phyloP scores from a whole-genome alignment of 2,329 filamentous ascomycete species.

The Emmonsia crescens region DNA sequence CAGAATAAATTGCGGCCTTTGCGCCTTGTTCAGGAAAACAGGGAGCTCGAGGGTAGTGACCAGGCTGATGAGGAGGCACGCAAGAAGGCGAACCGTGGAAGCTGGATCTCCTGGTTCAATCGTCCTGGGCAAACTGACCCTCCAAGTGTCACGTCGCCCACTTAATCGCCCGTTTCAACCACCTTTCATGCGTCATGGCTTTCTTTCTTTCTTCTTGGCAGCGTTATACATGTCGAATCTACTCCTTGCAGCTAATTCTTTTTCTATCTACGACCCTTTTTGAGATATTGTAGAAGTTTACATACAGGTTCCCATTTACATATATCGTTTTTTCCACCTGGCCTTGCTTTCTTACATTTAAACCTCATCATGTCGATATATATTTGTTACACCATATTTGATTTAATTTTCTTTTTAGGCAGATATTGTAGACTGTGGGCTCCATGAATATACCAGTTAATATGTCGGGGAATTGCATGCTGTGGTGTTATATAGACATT shows the following conservation, averaged over 20 bases:
- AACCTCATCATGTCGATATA: not conserved
- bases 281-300: not conserved
- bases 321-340: not conserved
- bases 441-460: not conserved
- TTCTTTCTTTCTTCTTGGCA: not conserved
- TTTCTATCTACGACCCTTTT: not conserved
- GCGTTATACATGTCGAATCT: not conserved
- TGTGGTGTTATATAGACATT: not conserved
- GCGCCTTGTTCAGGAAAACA: constrained; percentile 73
- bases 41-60: constrained; percentile 25
- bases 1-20: constrained; percentile 73
- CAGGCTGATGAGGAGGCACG: constrained; percentile 38
- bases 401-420: not conserved
- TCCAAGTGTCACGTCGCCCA: not conserved
- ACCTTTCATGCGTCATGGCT: not conserved
- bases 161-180: not conserved
- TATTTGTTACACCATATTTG: not conserved
- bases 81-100: constrained; percentile 36
- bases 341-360: not conserved
- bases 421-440: not conserved
- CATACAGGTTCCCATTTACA: not conserved
- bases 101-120: constrained; percentile 40
- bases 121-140: constrained; percentile 15
- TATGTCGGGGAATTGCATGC: not conserved
- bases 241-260: not conserved